Conservation (phyloP, 2,329 filamentous ascomycete species). For the Venturia effusa region DNA sequence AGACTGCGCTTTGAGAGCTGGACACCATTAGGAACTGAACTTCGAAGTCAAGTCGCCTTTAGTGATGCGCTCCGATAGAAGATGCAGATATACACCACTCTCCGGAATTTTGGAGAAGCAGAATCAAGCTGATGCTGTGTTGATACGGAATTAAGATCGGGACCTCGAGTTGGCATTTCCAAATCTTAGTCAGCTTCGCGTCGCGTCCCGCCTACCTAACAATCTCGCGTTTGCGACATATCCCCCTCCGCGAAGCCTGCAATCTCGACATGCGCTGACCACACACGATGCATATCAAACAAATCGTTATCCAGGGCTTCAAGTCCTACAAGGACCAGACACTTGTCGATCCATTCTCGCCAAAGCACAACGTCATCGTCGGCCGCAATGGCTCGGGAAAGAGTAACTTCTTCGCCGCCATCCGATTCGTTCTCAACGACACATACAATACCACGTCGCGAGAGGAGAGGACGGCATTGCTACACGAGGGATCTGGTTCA, state of each 20-base stretch:
- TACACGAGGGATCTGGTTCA: constrained; percentile 90
- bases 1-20: background rate
- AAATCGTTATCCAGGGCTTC: constrained; percentile 99
- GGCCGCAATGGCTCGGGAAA: constrained; percentile 98
- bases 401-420: constrained; percentile 98
- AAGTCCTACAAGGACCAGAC: constrained; percentile 99
- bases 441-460: constrained; percentile 92
- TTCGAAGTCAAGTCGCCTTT: background rate
- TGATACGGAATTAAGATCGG: too few species aligned
- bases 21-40: background rate
- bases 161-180: background rate
- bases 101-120: too few species aligned
- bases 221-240: background rate
- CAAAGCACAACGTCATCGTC: constrained; percentile 96
- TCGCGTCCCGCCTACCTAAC: background rate
- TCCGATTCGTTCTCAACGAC: constrained; percentile 96
- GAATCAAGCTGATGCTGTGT: too few species aligned
- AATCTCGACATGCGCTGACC: background rate
- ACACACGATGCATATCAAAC: constrained; percentile 71
- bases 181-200: background rate
- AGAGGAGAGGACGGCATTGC: constrained; percentile 86
- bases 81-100: too few species aligned
- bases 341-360: constrained; percentile 94
- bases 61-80: background rate
- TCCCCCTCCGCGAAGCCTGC: background rate